Base-by-base conservation (phyloP, 441 rosid genomes). In the Brassica hybrid region DNA sequence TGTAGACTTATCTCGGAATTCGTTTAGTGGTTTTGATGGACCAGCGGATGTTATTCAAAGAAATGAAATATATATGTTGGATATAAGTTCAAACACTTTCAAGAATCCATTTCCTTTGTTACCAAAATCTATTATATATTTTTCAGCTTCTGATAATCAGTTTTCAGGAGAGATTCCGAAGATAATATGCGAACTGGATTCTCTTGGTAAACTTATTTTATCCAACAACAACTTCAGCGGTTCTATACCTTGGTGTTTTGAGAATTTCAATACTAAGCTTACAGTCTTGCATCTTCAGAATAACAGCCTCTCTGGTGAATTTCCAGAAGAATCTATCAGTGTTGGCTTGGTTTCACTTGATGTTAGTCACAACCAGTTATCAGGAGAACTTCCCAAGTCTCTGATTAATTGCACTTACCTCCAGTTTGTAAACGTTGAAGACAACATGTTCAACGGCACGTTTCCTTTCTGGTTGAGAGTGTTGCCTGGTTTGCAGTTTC, bases 1-100 rank as follows among this genome's bases (percentile, higher is more conserved):
- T 21, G 58, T 52, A 48, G 65, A 76, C 65, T 62, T 76, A 7
- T 23, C 65, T 69, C 65, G 25, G 9, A 76, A 69, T 54, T 52
- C 12, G 9, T 69, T 69, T 0, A 62, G 10, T 9, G 70, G 64
- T 0, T 75, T 75, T n/a, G 54, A 45, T 59, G 79, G 68, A 43
- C 17, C 73, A 19, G 9, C 1, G 1, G 27, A 27, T 32, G 41
- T 67, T n/a, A 60, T 61, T n/a, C 79, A 63, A 73, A 73, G 62
- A 62, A 50, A 17, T 2, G 36, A 5, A n/a, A 5, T 48, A 13
- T n/a, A n/a, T 48, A 48, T 48, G 56, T 7, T 48, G 5, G 56
- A 48, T 48, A 48, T 48, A 48, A 48, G 56, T 48, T 48, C 17
- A 5, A 48, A 48, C 56, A n/a, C 6, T 13, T 48, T 48, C 6